Evolutionary conservation across 768 basidiomycete species (phyloP), one percentile per base, ranked within the genome.

Genomic region (Lentinula detonsa): DNA sequence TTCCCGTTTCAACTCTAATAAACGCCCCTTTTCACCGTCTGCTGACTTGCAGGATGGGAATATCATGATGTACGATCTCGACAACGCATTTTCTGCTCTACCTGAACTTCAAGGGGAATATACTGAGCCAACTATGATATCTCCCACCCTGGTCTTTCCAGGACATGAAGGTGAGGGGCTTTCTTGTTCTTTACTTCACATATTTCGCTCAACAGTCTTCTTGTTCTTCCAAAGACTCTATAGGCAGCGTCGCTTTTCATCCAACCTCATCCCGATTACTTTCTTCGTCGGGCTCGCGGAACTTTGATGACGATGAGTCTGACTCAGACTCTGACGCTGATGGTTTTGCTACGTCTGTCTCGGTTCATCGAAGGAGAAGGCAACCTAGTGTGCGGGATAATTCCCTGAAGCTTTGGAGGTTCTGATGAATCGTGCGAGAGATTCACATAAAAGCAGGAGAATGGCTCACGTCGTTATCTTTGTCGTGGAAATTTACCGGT

Each of bases 251-350:
- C 1, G 72, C 81, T 0, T 90, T 95, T 66, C 88, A 94, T 64
- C 91, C 92, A 0, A 71, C 80, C 31, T 74, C 76, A 9, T 74
- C 91, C 0, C 55, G 75, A 2, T 65, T 93, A 3, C 69, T 91
- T 18, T 87, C 90, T 0, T 80, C 80, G 1, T 88, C 91, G 0
- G 93, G 93, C 2, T 93, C 93, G 5, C 75, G 93, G n/a, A 84
- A 89, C 70, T 90, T 90, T 66, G 72, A 76, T 9, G 62, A 59
- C 21, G 63, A 64, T 1, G 62, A 66, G 16, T 62, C 65, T 1
- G 70, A 71, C 5, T 67, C 67, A n/a, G 67, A 73, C 37, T 68
- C 71, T 1, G 68, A 70, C 15, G 13, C 9, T 10, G 33, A 69
- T 7, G 63, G 65, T 5, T 63, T 43, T 15, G 49, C n/a, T 42